Base-by-base conservation (phyloP, 495 filamentous ascomycete species). In the Cenococcum geophilum region DNA sequence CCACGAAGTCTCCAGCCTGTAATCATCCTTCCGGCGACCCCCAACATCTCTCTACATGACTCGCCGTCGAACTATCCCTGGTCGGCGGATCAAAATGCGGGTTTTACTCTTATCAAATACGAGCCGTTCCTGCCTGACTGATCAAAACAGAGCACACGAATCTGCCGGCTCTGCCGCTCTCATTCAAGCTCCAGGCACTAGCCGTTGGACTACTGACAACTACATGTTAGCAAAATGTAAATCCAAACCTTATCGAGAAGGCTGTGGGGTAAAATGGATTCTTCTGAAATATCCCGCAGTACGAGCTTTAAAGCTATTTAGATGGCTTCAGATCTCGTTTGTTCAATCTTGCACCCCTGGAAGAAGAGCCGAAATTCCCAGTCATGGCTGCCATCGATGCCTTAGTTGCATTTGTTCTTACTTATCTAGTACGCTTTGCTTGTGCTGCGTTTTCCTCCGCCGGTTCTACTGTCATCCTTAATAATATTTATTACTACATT, bases 381-480 rank as follows among this genome's bases (percentile, higher is more conserved):
- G 5, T 6, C 6, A 23, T 23, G 25, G 21, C 25, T 8, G 20
- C 20, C 49, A 52, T 25, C 25, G 16, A 16, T 18, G 18, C 8
- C 4, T 20, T 32, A n/a, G 20, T 32, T 16, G 22, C 23, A 8
- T 20, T 8, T 8, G 21, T 32, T 23, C 49, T 52, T 32, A n/a
- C 14, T 52, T 18, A 16, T 23, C 21, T 52, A 22, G 18, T 52
- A 27, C 21, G 49, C 16, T 10, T 25, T 23, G 21, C 54, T 4
- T 5, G 36, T 12, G 59, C 61, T 37, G 47, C 63, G 20, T 59
- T 73, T 12, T 43, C 52, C 21, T 60, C 68, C 32, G 68, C 70
- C 0, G 70, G 70, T 21, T 62, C 62, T 42, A 74, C 70, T 0
- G 66, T 72, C 1, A 50, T 56, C 10, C 61, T 74, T 5, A 68